Evolutionary conservation across 352 stramenopile species (phyloP), one percentile per base, ranked within the genome.

Genomic region (Globisporangium nodosum): DNA sequence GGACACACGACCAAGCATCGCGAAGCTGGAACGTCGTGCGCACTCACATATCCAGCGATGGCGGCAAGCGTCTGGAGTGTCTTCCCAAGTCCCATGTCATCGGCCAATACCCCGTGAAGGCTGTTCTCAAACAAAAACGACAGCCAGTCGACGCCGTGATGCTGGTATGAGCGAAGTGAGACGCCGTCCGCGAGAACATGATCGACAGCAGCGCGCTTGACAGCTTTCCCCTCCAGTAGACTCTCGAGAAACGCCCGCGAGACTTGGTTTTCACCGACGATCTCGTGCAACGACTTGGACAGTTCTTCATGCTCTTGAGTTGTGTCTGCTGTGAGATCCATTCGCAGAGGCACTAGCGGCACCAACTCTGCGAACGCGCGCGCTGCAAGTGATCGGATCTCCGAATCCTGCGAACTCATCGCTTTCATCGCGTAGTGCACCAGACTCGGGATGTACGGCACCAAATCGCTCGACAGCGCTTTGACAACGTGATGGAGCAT

Each of bases 31-130:
- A 0, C 30, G 88, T 65, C 46, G 58, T 73, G n/a, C 15, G 20
- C 20, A 55, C 27, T 18, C 35, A 24, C 18, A n/a, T 45, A 55
- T 2, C 93, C 70, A 3, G 83, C 94, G 27, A 98, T 85, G 12
- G 79, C 78, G 33, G 92, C 66, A n/a, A 99, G 81, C 39, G 94
- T 81, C 69, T 99, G 94, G 15, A 99, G 62, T 16, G 96, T 99
- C 70, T 99, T 99, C 2, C 90, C 90, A 21, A 97, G 75, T 2
- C 90, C 90, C 90, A 96, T 96, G 56, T 96, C 87, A 64, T 96
- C 87, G 37, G 85, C 84, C 1, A 96, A 68, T 27, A 96, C 77
- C 7, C 83, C 85, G 51, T 90, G 80, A 42, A 96, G 78, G 56
- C 73, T 75, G 58, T 94, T 87, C 5, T 76, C 67, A 2, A 72